A percentile compares a stretch with the other conserved stretches of the same genome.
Evolutionary conservation across 345 rosid species (phyloP).

Genomic region (Citrus sp.): DNA sequence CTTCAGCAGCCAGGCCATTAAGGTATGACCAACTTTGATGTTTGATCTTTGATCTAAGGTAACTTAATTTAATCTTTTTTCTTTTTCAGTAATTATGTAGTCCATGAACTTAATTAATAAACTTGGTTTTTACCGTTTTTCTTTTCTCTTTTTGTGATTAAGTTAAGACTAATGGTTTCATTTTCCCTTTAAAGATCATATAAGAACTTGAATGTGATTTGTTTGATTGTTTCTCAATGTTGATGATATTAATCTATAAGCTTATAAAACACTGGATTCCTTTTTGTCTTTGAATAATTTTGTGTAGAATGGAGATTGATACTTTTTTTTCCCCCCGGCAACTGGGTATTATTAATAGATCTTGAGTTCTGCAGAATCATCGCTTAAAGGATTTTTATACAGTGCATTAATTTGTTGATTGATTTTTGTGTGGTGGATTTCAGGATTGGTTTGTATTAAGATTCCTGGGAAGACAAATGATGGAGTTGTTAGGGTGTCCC

Average conservation of each 20-base stretch:
- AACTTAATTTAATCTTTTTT: no score
- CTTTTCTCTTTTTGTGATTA: not conserved
- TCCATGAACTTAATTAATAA: not conserved
- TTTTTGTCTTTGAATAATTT: not conserved
- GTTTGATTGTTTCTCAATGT: no score
- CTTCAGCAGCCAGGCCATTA: not conserved
- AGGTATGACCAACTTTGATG: constrained; percentile 5
- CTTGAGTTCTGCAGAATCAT: not conserved
- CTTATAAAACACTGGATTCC: not conserved
- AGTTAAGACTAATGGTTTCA: not conserved
- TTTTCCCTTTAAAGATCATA: not conserved
- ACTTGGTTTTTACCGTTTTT: not conserved
- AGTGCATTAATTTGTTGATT: not conserved
- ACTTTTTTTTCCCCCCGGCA: not conserved
- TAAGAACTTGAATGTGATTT: not conserved
- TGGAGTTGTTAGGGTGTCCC: not conserved
- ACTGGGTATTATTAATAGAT: not conserved
- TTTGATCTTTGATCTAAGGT: not conserved
- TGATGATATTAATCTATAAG: not conserved
- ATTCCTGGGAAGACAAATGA: not conserved
- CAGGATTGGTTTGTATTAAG: not conserved
- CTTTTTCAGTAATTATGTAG: not conserved
- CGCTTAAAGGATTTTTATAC: not conserved
- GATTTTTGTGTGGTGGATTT: not conserved
- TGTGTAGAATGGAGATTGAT: not conserved